Evolutionary conservation across 208 protist species (phyloP).

Genomic region (Vickermania spadyakhi): DNA sequence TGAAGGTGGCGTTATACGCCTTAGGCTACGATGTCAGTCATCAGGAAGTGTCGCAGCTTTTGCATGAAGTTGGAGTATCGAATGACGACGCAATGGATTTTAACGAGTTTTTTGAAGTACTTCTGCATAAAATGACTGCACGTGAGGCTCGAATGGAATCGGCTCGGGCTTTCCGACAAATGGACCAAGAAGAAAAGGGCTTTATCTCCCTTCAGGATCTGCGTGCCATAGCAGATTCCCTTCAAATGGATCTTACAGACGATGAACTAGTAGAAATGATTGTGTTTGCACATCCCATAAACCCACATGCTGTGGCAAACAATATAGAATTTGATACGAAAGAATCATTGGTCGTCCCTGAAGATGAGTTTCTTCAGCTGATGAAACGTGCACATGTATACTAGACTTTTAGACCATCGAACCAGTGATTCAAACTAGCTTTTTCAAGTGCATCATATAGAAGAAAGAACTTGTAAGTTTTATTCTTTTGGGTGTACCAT

Average conservation of each 20-base stretch:
- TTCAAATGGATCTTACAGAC: conserved; percentile 93
- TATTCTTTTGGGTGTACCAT: too few relatives aligned
- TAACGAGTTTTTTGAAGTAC: conserved; percentile 84
- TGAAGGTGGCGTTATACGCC: conserved; percentile 89
- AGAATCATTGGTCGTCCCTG: conserved; percentile 63
- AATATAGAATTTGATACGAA: conserved; percentile 44
- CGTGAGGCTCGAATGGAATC: conserved; percentile 78
- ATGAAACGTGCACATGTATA: conserved; percentile 94
- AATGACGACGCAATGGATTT: conserved; percentile 74
- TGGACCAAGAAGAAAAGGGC: conserved; percentile 89
- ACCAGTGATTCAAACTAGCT: too few relatives aligned
- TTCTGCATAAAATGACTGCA: conserved; percentile 76
- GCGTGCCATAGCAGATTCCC: conserved; percentile 79
- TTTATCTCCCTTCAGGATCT: conserved; percentile 95
- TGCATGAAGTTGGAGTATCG: conserved; percentile 58
- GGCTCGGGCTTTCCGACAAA: conserved; percentile 88
- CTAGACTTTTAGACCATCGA: too few relatives aligned
- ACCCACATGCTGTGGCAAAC: conserved; percentile 14
- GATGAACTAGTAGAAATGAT: conserved; percentile 97
- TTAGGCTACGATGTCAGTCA: conserved; percentile 92
- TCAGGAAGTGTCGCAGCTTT: conserved; percentile 74
- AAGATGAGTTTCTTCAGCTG: conserved; percentile 93
- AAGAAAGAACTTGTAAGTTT: too few relatives aligned
- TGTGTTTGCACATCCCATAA: conserved; percentile 82
- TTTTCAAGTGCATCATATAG: too few relatives aligned